These are phyloP conservation scores for Plasmodium cynomolgi DNA, from an alignment of 169 alveolate species.

Conservation along the genomic window DNA sequence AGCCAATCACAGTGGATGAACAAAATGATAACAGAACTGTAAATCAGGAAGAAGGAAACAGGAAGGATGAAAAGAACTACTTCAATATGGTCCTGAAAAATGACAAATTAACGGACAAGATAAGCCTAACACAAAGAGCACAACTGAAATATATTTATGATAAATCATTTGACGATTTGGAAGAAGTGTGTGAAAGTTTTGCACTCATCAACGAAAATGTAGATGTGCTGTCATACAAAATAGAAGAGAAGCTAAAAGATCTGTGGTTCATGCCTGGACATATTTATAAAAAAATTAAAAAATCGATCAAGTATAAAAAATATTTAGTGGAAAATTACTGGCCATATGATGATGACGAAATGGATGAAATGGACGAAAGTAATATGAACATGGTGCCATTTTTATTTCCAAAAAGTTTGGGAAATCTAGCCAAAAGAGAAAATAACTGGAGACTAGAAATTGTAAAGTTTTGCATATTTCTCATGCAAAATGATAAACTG, in stretches of 20 bases:
- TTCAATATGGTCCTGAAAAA: constrained; percentile 23
- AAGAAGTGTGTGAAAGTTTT: constrained; percentile 60
- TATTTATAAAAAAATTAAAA: constrained; percentile 74
- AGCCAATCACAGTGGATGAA: constrained; percentile 44
- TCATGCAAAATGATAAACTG: constrained; percentile 80
- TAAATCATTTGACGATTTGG: constrained; percentile 62
- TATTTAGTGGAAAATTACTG: constrained; percentile 78
- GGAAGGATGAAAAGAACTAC: constrained; percentile 24
- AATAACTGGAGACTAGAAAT: constrained; percentile 83
- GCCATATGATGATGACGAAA: constrained; percentile 70
- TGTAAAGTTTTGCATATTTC: constrained; percentile 78
- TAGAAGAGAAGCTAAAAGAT: constrained; percentile 76
- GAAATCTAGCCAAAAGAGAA: constrained; percentile 71
- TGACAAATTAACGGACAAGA: constrained; percentile 65
- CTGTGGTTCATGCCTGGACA: constrained; percentile 85
- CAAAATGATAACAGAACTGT: constrained; percentile 43
- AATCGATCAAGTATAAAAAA: constrained; percentile 79
- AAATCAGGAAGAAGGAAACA: constrained; percentile 36
- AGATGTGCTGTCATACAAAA: constrained; percentile 58
- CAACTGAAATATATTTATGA: constrained; percentile 65
- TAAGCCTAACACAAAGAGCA: constrained; percentile 60
- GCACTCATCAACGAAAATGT: constrained; percentile 57
- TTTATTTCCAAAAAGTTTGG: constrained; percentile 83
- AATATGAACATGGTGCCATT: constrained; percentile 57
- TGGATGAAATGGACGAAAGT: constrained; percentile 38